phyloP scores from a whole-genome alignment of 139 green algal species.

The Coccomyxa sp. region DNA sequence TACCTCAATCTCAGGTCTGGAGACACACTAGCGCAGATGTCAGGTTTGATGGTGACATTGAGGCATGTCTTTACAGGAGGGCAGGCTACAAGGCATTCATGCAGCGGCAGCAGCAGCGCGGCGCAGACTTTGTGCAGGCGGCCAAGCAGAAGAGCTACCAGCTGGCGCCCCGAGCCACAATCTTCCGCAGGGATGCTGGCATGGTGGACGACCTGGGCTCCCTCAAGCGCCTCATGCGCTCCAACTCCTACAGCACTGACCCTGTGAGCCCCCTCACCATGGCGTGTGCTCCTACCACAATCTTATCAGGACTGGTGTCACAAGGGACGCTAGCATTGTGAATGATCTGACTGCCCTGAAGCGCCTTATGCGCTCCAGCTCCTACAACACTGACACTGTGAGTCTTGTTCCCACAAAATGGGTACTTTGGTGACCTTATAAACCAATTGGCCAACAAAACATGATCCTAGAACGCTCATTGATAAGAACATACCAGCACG shows the following conservation, averaged over 20 bases:
- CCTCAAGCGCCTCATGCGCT: constrained; percentile 59
- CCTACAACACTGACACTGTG: constrained; percentile 19
- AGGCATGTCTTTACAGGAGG: neutral
- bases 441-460: neutral
- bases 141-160: constrained; percentile 50
- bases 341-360: constrained; percentile 43
- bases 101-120: constrained; percentile 16
- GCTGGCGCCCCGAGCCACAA: constrained; percentile 50
- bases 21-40: too few relatives aligned
- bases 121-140: constrained; percentile 36
- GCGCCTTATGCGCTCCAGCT: constrained; percentile 60
- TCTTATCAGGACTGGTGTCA: too few relatives aligned
- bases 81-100: constrained; percentile 48
- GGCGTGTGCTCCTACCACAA: too few relatives aligned
- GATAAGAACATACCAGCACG: neutral
- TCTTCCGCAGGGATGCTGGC: constrained; percentile 61
- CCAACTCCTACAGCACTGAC: constrained; percentile 42
- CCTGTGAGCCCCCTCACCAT: neutral
- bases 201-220: constrained; percentile 33
- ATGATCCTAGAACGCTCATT: neutral
- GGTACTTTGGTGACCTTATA: neutral
- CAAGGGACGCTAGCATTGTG: constrained; percentile 51
- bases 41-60: too few relatives aligned
- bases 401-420: too few relatives aligned
- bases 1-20: neutral